Evolutionary conservation across 1,284 basidiomycete species (phyloP), one percentile per base, ranked within the genome.

Genomic region (Pseudozyma hubeiensis): DNA sequence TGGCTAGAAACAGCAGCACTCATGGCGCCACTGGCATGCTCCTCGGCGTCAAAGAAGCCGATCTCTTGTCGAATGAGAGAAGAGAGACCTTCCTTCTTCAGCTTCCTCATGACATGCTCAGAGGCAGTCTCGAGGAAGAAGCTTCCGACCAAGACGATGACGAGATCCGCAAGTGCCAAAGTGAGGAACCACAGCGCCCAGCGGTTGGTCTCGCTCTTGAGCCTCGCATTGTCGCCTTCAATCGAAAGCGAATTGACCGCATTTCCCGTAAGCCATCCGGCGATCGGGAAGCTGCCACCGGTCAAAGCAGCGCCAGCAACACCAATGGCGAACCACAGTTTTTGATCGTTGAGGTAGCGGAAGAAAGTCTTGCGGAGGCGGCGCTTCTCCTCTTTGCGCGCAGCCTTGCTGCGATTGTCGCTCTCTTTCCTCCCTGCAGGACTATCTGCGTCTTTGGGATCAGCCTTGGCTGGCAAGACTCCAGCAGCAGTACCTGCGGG

Each of bases 271-370:
- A 83, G 58, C 75, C 75, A 82, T 3, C 81, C 86, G 3, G 81
- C 79, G 14, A 86, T 68, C 1, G 85, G 84, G 59, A 86, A 86
- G 13, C 84, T 79, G 3, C 64, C 78, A n/a, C 86, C 86, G 6
- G 81, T 67, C 6, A 58, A 56, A 14, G 71, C 17, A 13, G 70
- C 63, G 1, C 77, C 74, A 2, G 74, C 13, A 5, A 67, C 29
- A 48, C 81, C 81, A 35, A 78, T 53, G 13, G 58, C 19, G 30
- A 80, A 60, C 52, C 69, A 77, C 37, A 68, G 41, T 43, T 64
- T 74, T 44, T 72, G 66, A 14, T 72, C 51, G 39, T 65, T 57
- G 43, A 75, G 53, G 33, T 72, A 75, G 11, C 63, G 51, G 35
- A 58, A 30, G 59, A 75, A 67, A 10, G 60, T 66, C 43, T 49